Percentiles rank a stretch among this genome's conserved stretches.
Evolutionary conservation across 2,329 filamentous ascomycete genomes (phyloP).

Genomic region (Thelonectria discophora): DNA sequence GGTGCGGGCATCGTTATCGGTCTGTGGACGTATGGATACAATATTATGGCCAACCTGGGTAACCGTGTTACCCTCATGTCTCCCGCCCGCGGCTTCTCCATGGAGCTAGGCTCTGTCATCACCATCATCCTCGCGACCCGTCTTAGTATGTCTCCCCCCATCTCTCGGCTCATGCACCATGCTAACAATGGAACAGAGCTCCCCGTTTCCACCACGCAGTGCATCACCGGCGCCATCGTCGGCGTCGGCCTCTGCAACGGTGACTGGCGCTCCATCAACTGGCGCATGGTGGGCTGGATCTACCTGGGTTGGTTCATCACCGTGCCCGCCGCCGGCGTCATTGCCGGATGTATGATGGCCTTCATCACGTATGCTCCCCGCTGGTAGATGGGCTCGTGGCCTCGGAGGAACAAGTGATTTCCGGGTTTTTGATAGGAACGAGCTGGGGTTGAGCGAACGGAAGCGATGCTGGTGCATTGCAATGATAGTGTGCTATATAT

Average conservation of each 20-base stretch:
- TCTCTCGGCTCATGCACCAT: background rate
- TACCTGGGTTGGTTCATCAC: constrained; percentile 70
- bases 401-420: background rate
- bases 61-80: constrained; percentile 72
- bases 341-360: constrained; percentile 69
- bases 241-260: constrained; percentile 70
- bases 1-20: constrained; percentile 63
- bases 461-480: background rate
- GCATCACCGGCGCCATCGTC: constrained; percentile 69
- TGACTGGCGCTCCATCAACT: constrained; percentile 67
- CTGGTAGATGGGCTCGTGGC: constrained; percentile 43
- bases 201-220: constrained; percentile 72
- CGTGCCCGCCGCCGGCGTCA: constrained; percentile 63
- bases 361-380: constrained; percentile 69
- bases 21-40: constrained; percentile 69
- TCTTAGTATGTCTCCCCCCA: constrained; percentile 51
- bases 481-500: background rate
- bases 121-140: constrained; percentile 72
- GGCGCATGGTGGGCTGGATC: constrained; percentile 68
- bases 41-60: constrained; percentile 70
- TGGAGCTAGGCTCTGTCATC: constrained; percentile 69
- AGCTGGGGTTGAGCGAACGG: background rate
- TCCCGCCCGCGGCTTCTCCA: constrained; percentile 65
- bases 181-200: constrained; percentile 51
- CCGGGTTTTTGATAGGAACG: background rate